phyloP scores from a whole-genome alignment of 495 filamentous ascomycete species.

The Daldinia bambusicola region DNA sequence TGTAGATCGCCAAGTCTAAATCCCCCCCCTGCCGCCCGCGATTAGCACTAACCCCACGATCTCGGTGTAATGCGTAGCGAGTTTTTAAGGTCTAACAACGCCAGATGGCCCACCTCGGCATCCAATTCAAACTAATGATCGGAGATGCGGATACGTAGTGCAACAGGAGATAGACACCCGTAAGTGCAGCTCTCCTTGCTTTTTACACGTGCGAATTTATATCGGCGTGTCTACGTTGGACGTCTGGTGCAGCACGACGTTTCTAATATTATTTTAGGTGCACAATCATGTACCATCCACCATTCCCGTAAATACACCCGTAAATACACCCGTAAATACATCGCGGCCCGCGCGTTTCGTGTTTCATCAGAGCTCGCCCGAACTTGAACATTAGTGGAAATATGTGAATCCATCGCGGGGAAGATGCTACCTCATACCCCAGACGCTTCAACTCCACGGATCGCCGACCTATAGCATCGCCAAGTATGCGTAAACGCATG shows the following conservation, averaged over 20 bases:
- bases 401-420: slow-evolving; percentile 34
- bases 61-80: slow-evolving; percentile 42
- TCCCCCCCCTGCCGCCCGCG: slow-evolving; percentile 5
- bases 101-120: slow-evolving; percentile 38
- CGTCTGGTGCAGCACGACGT: neutral
- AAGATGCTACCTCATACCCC: slow-evolving; percentile 19
- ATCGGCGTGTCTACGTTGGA: no score
- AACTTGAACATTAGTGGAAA: slow-evolving; percentile 32
- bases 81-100: slow-evolving; percentile 22
- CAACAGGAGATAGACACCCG: neutral
- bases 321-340: no score
- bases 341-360: neutral
- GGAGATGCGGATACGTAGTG: no score
- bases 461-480: slow-evolving; percentile 28
- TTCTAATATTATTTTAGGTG: neutral
- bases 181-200: neutral
- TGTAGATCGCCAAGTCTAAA: neutral
- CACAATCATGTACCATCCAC: no score
- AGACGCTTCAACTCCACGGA: slow-evolving; percentile 28
- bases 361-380: slow-evolving; percentile 11
- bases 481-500: slow-evolving; percentile 34
- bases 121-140: neutral
- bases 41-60: slow-evolving; percentile 41
- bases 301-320: neutral
- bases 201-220: neutral